Conservation (phyloP, 164 flowering plant species). For the Annona cherimola region DNA sequence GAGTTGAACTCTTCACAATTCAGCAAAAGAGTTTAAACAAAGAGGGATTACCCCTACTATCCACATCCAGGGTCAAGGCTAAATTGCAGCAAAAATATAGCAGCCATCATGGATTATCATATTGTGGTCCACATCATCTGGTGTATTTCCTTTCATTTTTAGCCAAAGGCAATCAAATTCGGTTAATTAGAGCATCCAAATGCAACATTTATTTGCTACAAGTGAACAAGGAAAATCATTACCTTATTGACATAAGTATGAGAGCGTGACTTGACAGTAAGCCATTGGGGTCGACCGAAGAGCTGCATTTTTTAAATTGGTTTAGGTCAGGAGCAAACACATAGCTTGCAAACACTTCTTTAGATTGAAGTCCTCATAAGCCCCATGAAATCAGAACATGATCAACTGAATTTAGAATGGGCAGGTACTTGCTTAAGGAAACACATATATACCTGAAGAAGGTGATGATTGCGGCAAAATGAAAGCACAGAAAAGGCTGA, state of each 20-base stretch:
- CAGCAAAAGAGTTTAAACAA: neutral
- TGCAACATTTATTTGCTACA: neutral
- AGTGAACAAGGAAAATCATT: neutral
- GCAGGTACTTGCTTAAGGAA: neutral
- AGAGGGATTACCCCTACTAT: neutral
- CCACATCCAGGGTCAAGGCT: no score
- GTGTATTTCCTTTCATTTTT: neutral
- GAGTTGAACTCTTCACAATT: neutral
- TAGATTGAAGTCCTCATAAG: neutral
- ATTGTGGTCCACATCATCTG: neutral
- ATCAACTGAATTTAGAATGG: neutral
- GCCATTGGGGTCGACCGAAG: slow-evolving; percentile 92
- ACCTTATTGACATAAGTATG: slow-evolving; percentile 73
- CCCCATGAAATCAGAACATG: neutral
- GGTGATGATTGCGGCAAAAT: slow-evolving; percentile 86
- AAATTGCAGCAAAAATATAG: no score
- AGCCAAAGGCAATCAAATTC: neutral
- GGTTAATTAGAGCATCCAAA: neutral
- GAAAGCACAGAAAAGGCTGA: slow-evolving; percentile 88
- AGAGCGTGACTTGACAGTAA: slow-evolving; percentile 72
- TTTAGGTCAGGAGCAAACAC: neutral
- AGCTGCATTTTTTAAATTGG: slow-evolving; percentile 34
- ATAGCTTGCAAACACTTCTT: neutral
- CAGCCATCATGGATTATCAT: no score
- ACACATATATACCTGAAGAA: slow-evolving; percentile 63